Conservation (phyloP, 75 land plant genomes). For the Cryptomeria japonica region DNA sequence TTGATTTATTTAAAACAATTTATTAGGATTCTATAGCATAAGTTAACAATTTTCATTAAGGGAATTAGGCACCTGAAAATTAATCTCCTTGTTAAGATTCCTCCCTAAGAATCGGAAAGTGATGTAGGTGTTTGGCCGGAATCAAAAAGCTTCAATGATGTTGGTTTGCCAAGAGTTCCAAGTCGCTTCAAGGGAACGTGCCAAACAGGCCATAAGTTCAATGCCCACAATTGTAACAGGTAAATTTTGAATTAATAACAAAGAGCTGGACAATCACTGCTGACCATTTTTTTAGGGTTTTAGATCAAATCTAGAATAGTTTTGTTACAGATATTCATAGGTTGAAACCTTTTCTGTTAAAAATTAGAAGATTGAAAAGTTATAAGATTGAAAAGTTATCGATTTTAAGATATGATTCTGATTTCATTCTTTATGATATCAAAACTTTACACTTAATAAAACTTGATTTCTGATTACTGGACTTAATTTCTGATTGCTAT, state of each 20-base stretch:
- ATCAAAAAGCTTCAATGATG: slow-evolving; percentile 55
- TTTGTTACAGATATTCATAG: too few species aligned
- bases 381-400: too few species aligned
- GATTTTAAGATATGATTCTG: too few species aligned
- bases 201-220: slow-evolving; percentile 37
- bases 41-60: neutral
- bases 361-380: too few species aligned
- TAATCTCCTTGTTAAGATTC: neutral
- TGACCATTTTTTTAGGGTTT: too few species aligned
- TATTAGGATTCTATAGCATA: neutral
- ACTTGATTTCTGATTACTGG: too few species aligned
- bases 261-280: too few species aligned
- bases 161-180: slow-evolving; percentile 46
- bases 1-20: neutral
- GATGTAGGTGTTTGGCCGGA: slow-evolving; percentile 69
- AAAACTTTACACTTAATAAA: too few species aligned
- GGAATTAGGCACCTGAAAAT: neutral
- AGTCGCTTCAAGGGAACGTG: slow-evolving; percentile 58
- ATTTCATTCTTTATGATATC: too few species aligned
- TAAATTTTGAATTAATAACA: neutral
- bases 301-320: too few species aligned
- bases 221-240: slow-evolving; percentile 54
- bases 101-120: neutral
- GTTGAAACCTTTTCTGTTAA: too few species aligned
- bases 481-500: too few species aligned